Evolutionary conservation across 2,329 filamentous ascomycete genomes (phyloP).

Genomic region (Colletotrichum theobromicola): DNA sequence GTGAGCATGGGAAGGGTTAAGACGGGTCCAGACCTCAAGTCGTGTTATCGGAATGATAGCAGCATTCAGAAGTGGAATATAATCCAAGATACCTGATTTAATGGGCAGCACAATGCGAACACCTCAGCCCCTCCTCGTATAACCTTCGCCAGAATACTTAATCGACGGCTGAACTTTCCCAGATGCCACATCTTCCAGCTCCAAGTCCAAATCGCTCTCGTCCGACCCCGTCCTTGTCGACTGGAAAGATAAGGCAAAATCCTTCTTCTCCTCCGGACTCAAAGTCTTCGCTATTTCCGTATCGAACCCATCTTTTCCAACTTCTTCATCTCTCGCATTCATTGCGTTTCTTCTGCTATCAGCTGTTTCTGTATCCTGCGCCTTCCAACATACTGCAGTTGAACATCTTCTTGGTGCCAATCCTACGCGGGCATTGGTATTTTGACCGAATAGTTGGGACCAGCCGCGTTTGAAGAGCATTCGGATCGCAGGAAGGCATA

Average conservation of each 20-base stretch:
- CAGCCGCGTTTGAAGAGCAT: slow-evolving; percentile 27
- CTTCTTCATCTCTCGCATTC: not conserved
- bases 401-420: not conserved
- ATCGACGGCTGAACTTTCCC: not conserved
- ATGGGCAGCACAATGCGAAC: not conserved
- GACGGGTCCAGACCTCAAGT: not conserved
- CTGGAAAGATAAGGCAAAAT: not conserved
- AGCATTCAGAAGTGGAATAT: not conserved
- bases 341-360: not conserved
- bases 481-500: slow-evolving; percentile 44
- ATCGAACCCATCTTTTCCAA: accelerated
- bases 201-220: slow-evolving; percentile 33
- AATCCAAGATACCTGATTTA: not conserved
- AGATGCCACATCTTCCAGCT: not conserved
- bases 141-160: not conserved
- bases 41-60: not conserved
- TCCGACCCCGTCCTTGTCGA: not conserved
- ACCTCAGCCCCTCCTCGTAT: not conserved
- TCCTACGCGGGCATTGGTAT: not conserved
- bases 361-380: not conserved
- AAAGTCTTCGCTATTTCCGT: not conserved
- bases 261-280: not conserved
- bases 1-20: not conserved
- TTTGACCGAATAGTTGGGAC: slow-evolving; percentile 1
- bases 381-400: not conserved